phyloP scores from a whole-genome alignment of 495 filamentous ascomycete species.

The Trichoderma parareesei region DNA sequence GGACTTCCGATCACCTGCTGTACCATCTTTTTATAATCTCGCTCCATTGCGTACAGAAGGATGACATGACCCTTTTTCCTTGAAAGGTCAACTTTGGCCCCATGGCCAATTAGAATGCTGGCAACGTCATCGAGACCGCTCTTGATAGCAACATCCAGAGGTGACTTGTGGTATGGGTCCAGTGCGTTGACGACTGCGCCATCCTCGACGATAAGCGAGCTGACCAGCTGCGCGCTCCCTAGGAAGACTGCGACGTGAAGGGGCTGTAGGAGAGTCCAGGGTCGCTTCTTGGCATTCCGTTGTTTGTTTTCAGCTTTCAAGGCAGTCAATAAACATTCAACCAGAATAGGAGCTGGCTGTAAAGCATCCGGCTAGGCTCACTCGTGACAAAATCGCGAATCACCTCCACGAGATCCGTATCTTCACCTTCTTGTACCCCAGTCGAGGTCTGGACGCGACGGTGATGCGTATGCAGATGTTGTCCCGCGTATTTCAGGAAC shows the following conservation, averaged over 20 bases:
- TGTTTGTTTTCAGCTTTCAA: background rate
- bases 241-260: background rate
- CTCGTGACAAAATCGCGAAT: background rate
- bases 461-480: background rate
- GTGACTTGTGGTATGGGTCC: background rate
- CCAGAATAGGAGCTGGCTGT: background rate
- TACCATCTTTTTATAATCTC: background rate
- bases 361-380: background rate
- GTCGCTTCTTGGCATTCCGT: background rate
- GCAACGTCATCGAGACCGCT: background rate
- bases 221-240: background rate
- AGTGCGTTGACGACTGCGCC: background rate
- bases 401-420: background rate
- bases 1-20: background rate
- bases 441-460: background rate
- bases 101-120: background rate
- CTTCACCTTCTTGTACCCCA: background rate
- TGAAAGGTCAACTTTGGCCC: conserved; percentile 1
- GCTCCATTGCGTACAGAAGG: background rate
- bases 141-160: background rate
- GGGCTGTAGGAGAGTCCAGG: background rate
- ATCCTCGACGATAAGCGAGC: background rate
- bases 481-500: background rate
- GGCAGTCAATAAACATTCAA: background rate
- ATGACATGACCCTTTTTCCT: background rate